A percentile compares a stretch with the other conserved stretches of the same genome.
Evolutionary conservation across 352 stramenopile species (phyloP).

Genomic region (Phytophthora hibernalis): DNA sequence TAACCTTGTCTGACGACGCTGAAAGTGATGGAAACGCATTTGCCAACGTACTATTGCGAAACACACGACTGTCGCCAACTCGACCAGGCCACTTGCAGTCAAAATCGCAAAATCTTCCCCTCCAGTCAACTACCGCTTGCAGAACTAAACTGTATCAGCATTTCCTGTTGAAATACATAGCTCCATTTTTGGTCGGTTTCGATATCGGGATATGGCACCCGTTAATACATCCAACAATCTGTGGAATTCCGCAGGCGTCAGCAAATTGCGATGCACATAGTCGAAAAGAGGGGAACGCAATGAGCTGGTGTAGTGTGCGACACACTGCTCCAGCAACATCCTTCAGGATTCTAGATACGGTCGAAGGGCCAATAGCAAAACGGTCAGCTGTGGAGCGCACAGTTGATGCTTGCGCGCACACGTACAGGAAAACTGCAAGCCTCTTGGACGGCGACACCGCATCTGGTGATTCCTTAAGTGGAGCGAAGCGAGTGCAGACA

Average conservation of each 20-base stretch:
- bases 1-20: not conserved
- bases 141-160: no score
- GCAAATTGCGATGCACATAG: slow-evolving; percentile 7
- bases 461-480: no score
- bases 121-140: no score
- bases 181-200: not conserved
- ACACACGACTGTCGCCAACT: no score
- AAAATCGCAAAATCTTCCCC: no score
- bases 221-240: slow-evolving; percentile 19
- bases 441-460: no score
- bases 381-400: not conserved
- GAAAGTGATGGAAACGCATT: slow-evolving; percentile 1
- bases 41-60: no score
- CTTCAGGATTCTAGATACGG: not conserved
- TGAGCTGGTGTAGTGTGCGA: not conserved
- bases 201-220: not conserved
- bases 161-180: no score
- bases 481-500: no score
- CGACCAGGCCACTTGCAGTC: no score
- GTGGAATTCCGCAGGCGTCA: not conserved
- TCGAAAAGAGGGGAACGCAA: not conserved
- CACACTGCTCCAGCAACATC: not conserved
- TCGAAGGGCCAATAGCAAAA: slow-evolving; percentile 6
- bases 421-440: not conserved
- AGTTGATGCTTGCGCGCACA: slow-evolving; percentile 2